Percentiles rank a stretch among this genome's conserved stretches.
Evolutionary conservation across 2,329 filamentous ascomycete species (phyloP).

Genomic region (Neonectria faginata): DNA sequence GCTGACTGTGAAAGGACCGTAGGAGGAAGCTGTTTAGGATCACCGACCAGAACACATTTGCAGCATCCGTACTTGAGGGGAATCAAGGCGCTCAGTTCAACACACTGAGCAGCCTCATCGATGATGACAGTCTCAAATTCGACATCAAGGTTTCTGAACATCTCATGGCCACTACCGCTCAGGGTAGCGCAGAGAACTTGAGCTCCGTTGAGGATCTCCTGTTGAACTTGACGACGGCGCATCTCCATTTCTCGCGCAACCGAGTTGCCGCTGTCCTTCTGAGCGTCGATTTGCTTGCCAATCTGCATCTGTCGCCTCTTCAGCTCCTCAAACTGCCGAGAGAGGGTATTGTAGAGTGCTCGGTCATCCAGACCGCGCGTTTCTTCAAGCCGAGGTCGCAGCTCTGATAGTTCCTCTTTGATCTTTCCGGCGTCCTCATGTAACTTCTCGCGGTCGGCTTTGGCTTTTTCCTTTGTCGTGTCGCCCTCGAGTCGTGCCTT

Average conservation of each 20-base stretch:
- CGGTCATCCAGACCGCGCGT: constrained; percentile 68
- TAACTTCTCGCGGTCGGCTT: constrained; percentile 67
- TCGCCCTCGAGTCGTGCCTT: constrained; percentile 75
- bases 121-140: constrained; percentile 99
- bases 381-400: constrained; percentile 78
- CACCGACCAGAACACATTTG: constrained; percentile 96
- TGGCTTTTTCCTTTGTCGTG: constrained; percentile 67
- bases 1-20: constrained; percentile 96
- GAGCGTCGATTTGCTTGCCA: constrained; percentile 85
- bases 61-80: constrained; percentile 97
- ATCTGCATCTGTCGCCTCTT: constrained; percentile 80
- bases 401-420: constrained; percentile 78
- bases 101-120: constrained; percentile 97
- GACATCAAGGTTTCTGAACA: constrained; percentile 93
- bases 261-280: constrained; percentile 87
- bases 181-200: constrained; percentile 96
- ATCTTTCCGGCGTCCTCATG: constrained; percentile 75
- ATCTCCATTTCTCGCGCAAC: constrained; percentile 87
- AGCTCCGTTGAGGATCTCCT: constrained; percentile 89
- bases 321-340: constrained; percentile 81
- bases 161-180: constrained; percentile 95
- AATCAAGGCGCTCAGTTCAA: constrained; percentile 95
- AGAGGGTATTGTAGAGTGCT: constrained; percentile 64
- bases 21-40: constrained; percentile 96
- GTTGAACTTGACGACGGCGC: constrained; percentile 84